Conservation (phyloP, 2,329 filamentous ascomycete species). For the Pseudogymnoascus sp. region DNA sequence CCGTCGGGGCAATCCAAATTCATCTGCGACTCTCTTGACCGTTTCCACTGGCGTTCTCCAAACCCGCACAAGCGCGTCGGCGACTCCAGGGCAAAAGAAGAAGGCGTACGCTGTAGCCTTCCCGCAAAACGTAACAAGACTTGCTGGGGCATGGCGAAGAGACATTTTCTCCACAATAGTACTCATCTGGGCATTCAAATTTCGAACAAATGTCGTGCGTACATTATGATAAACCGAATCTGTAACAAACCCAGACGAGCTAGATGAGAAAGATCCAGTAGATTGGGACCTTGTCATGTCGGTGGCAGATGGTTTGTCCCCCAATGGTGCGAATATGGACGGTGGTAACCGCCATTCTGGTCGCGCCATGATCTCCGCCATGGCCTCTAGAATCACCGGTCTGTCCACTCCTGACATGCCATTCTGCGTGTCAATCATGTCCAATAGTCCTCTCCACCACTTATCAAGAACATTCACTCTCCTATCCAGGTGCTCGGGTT, state of each 20-base stretch:
- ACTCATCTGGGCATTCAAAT: constrained; percentile 60
- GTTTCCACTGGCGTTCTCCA: constrained; percentile 56
- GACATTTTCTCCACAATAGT: constrained; percentile 71
- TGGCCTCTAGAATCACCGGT: constrained; percentile 61
- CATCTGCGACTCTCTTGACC: constrained; percentile 53
- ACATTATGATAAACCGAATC: constrained; percentile 68
- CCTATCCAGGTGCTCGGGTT: constrained; percentile 62
- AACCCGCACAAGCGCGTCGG: constrained; percentile 58
- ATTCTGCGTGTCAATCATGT: constrained; percentile 60
- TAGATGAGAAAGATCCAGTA: constrained; percentile 48
- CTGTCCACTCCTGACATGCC: constrained; percentile 64
- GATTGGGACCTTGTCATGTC: constrained; percentile 27
- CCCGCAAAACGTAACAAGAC: constrained; percentile 61
- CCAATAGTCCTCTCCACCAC: constrained; percentile 66
- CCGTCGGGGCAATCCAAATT: constrained; percentile 51
- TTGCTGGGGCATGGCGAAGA: constrained; percentile 46
- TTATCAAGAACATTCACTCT: constrained; percentile 62
- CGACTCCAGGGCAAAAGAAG: constrained; percentile 64
- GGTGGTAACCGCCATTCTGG: constrained; percentile 61
- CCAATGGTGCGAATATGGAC: constrained; percentile 47
- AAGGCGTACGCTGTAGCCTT: constrained; percentile 69
- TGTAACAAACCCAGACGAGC: constrained; percentile 56
- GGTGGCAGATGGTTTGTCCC: constrained; percentile 32
- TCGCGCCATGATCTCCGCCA: constrained; percentile 62
- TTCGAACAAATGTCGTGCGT: constrained; percentile 62